Evolutionary conservation across 2,329 filamentous ascomycete genomes (phyloP).

Genomic region (Hymenoscyphus scutula): DNA sequence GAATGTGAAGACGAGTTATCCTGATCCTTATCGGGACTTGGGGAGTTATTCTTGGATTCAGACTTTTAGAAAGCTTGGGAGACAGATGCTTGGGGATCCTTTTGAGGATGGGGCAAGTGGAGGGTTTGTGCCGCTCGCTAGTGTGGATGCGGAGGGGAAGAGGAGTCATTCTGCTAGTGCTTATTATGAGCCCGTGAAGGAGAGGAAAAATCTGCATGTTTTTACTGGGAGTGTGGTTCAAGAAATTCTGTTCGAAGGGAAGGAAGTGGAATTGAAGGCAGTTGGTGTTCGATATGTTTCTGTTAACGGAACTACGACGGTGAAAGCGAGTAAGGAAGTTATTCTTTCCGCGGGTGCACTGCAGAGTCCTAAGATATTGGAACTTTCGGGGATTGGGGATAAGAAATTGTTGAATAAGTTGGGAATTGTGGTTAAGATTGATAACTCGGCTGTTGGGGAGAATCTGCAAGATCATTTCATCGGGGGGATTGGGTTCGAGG

Average conservation of each 20-base stretch:
- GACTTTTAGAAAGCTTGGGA: constrained; percentile 1
- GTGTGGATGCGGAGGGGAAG: neutral
- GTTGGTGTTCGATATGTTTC: neutral
- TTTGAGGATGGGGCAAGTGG: neutral
- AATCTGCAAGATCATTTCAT: constrained; percentile 44
- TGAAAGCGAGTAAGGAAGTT: constrained; percentile 8
- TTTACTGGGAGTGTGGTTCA: neutral
- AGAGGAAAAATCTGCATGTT: neutral
- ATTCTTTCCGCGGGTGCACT: constrained; percentile 6
- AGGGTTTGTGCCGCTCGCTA: neutral
- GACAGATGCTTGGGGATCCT: constrained; percentile 1
- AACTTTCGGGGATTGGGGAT: constrained; percentile 35
- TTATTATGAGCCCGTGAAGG: neutral
- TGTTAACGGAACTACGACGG: neutral
- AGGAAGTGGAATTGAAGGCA: neutral
- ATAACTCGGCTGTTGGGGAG: constrained; percentile 46
- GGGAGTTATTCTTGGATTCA: neutral
- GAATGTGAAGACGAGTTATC: neutral
- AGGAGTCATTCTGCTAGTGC: neutral
- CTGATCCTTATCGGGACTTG: neutral
- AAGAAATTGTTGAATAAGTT: constrained; percentile 14
- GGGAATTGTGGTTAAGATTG: constrained; percentile 18
- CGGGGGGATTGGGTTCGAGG: constrained; percentile 15
- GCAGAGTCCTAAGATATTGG: constrained; percentile 20
- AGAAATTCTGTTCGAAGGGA: neutral